These are phyloP conservation scores for Rhinocladiella similis DNA, from an alignment of 2,329 filamentous ascomycete genomes.

Conservation along the genomic window DNA sequence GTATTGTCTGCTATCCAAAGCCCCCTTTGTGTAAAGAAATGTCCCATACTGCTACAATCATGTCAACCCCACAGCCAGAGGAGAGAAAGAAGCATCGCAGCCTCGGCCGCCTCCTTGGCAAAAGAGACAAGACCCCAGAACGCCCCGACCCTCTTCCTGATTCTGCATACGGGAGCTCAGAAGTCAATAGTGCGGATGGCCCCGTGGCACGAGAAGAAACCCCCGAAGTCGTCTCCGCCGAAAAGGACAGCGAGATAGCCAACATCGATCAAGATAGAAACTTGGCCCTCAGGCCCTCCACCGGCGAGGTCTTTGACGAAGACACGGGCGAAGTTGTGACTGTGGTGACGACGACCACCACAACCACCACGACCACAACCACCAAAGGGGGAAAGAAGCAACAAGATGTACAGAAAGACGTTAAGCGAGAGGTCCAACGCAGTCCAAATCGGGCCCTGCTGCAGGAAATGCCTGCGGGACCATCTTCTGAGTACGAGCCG, in stretches of 20 bases:
- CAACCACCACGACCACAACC: slow-evolving; percentile 29
- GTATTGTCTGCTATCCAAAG: background rate
- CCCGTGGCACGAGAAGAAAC: slow-evolving; percentile 6
- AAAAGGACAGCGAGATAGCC: slow-evolving; percentile 28
- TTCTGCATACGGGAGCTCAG: slow-evolving; percentile 28
- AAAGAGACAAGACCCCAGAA: slow-evolving; percentile 20
- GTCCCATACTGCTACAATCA: slow-evolving; percentile 18
- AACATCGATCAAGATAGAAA: slow-evolving; percentile 28
- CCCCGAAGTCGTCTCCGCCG: slow-evolving; percentile 26
- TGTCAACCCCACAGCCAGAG: slow-evolving; percentile 30
- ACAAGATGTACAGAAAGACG: slow-evolving; percentile 26
- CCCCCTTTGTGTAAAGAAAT: slow-evolving; percentile 2
- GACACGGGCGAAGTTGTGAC: slow-evolving; percentile 30
- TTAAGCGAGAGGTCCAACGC: slow-evolving; percentile 14
- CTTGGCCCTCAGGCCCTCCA: slow-evolving; percentile 26
- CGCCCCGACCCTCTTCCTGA: slow-evolving; percentile 15
- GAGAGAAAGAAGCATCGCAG: slow-evolving; percentile 61
- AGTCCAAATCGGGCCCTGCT: slow-evolving; percentile 7
- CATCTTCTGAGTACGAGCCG: background rate
- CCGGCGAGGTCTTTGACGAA: slow-evolving; percentile 29
- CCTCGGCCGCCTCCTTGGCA: slow-evolving; percentile 60
- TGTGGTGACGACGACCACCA: slow-evolving; percentile 28
- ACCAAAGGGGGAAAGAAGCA: slow-evolving; percentile 24
- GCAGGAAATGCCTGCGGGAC: slow-evolving; percentile 14
- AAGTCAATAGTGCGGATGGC: slow-evolving; percentile 18